These are phyloP conservation scores for Aspergillus awamori DNA, from an alignment of 2,329 filamentous ascomycete genomes.

Conservation along the genomic window DNA sequence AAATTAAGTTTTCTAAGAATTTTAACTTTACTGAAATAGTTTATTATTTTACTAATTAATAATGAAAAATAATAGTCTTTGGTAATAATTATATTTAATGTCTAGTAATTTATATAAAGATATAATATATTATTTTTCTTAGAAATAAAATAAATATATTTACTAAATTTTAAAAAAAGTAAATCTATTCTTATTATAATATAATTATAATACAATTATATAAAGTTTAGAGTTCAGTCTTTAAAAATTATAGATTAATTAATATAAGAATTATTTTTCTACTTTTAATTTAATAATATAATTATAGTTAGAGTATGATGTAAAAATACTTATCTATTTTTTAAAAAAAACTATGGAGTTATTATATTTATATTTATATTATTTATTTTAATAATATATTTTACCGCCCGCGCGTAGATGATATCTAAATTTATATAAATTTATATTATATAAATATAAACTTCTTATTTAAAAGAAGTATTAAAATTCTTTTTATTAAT, in stretches of 20 bases:
- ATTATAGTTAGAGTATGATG: too few species aligned
- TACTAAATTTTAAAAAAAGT: too few species aligned
- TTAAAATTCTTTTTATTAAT: too few species aligned
- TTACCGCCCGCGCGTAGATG: too few species aligned
- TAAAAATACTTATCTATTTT: background rate
- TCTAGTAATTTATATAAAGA: background rate
- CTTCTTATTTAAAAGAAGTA: too few species aligned
- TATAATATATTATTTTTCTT: background rate
- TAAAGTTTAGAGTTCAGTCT: background rate
- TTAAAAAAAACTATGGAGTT: background rate
- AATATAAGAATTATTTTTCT: background rate
- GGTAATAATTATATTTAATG: constrained; percentile 6
- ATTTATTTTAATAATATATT: too few species aligned
- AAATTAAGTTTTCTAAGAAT: background rate
- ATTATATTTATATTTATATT: background rate
- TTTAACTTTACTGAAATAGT: background rate
- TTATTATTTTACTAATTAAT: constrained; percentile 11
- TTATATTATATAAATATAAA: too few species aligned
- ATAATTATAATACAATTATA: background rate
- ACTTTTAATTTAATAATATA: too few species aligned
- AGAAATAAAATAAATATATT: background rate
- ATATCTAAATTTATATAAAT: too few species aligned
- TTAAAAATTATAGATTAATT: background rate
- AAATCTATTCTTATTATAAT: background rate
- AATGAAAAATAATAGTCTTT: constrained; percentile 8